Evolutionary conservation across 306 rosid species (phyloP).

Genomic region (Medicago lupulina): DNA sequence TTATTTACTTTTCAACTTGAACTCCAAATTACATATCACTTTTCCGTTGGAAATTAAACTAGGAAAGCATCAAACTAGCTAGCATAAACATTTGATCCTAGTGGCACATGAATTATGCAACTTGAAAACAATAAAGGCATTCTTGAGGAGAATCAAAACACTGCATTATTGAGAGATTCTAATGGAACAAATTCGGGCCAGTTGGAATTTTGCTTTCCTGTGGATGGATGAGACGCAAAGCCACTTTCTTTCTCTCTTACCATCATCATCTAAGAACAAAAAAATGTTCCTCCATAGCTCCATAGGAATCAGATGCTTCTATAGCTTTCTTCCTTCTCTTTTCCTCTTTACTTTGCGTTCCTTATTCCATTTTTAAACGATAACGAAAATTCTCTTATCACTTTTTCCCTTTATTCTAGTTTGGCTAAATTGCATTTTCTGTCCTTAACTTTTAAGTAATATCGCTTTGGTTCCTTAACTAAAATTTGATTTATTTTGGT

Average conservation of each 20-base stretch:
- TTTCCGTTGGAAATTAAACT: constrained; percentile 5
- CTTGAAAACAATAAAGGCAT: constrained; percentile 38
- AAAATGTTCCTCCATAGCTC: constrained; percentile 44
- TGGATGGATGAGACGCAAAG: constrained; percentile 58
- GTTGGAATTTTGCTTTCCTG: constrained; percentile 58
- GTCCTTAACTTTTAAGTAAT: no score
- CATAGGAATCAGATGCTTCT: constrained; percentile 76
- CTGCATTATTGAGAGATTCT: constrained; percentile 53
- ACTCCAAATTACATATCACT: neutral
- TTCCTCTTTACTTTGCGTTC: constrained; percentile 39
- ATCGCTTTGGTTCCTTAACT: no score
- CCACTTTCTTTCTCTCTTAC: constrained; percentile 54
- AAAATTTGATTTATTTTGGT: no score
- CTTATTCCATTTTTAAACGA: constrained; percentile 35
- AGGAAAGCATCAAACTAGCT: constrained; percentile 22
- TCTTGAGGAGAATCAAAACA: constrained; percentile 40
- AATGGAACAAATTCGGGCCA: constrained; percentile 64
- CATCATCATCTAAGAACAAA: constrained; percentile 15
- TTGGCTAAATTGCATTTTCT: no score
- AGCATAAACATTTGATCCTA: neutral
- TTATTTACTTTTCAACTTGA: neutral
- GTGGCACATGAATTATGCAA: constrained; percentile 39
- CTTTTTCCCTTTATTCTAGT: constrained; percentile 8
- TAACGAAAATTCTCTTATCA: constrained; percentile 34
- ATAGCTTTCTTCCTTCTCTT: constrained; percentile 49